Evolutionary conservation across 257 asterid species (phyloP).

Genomic region (Catharanthus roseus): DNA sequence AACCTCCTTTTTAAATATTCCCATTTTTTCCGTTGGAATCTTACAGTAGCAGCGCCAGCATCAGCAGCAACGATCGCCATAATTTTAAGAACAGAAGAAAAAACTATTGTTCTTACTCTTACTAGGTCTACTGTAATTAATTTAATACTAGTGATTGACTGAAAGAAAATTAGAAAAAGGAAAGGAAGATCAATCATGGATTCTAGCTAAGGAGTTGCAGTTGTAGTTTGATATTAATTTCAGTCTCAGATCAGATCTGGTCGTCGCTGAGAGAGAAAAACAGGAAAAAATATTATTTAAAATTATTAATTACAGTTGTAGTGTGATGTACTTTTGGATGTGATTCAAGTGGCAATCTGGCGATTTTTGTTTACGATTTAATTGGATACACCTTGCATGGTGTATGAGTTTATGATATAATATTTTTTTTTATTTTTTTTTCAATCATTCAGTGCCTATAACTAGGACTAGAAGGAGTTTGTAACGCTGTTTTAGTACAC

Average conservation of each 20-base stretch:
- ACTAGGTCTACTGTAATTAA: no score
- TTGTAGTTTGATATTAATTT: slow-evolving; percentile 1
- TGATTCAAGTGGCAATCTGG: background rate
- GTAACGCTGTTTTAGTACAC: no score
- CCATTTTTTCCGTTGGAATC: slow-evolving; percentile 23
- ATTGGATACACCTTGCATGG: no score
- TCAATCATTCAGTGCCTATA: no score
- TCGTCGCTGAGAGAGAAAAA: no score
- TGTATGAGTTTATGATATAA: no score
- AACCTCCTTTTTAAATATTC: slow-evolving; percentile 10
- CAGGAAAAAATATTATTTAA: background rate
- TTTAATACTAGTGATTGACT: no score
- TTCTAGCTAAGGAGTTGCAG: background rate
- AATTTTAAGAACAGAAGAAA: no score
- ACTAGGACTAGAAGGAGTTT: no score
- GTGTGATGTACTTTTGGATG: background rate
- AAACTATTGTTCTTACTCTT: background rate
- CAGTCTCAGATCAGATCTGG: background rate
- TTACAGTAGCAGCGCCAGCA: background rate
- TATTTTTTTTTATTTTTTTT: no score
- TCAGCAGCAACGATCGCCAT: background rate
- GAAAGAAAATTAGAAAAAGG: no score
- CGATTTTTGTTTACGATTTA: background rate
- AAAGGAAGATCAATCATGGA: slow-evolving; percentile 12
- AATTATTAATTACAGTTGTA: background rate